A percentile compares a stretch with the other conserved stretches of the same genome.
phyloP scores from a whole-genome alignment of 371 early-diverging fungal species.

The Apophysomyces sp. region DNA sequence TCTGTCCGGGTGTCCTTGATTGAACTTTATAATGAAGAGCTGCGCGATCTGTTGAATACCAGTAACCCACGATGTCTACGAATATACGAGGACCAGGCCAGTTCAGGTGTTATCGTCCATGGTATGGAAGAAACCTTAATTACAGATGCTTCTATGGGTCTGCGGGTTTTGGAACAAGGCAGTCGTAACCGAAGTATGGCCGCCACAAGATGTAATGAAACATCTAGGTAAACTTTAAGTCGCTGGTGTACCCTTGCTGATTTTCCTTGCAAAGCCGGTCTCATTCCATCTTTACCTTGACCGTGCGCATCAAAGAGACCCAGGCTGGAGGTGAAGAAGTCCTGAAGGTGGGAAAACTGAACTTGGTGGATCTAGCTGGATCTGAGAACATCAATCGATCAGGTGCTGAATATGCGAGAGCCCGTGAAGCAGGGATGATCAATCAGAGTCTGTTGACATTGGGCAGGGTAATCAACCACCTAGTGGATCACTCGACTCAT shows the following conservation, averaged over 20 bases:
- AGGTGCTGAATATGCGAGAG: conserved; percentile 90
- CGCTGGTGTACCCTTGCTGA: too few species aligned
- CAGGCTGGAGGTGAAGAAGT: conserved; percentile 60
- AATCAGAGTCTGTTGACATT: conserved; percentile 97
- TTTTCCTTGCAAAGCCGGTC: too few species aligned
- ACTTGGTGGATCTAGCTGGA: conserved; percentile 99
- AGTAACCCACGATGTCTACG: conserved; percentile 78
- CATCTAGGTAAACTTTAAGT: too few species aligned
- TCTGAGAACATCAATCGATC: conserved; percentile 99
- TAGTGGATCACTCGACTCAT: conserved; percentile 85
- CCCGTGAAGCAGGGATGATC: conserved; percentile 97
- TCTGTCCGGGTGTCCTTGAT: conserved; percentile 70
- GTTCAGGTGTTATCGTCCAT: too few species aligned
- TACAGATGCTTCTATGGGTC: too few species aligned
- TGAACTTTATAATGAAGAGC: conserved; percentile 98
- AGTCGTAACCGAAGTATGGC: conserved; percentile 88
- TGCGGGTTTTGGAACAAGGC: conserved; percentile 78
- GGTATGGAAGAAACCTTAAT: too few species aligned
- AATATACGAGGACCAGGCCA: too few species aligned
- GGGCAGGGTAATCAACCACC: conserved; percentile 98
- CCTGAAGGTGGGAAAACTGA: conserved; percentile 85
- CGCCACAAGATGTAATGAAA: conserved; percentile 97
- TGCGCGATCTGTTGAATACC: conserved; percentile 78
- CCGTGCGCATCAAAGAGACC: too few species aligned
- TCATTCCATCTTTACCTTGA: too few species aligned